Base-by-base conservation (phyloP, 352 stramenopile genomes). In the Saprolegnia diclina region DNA sequence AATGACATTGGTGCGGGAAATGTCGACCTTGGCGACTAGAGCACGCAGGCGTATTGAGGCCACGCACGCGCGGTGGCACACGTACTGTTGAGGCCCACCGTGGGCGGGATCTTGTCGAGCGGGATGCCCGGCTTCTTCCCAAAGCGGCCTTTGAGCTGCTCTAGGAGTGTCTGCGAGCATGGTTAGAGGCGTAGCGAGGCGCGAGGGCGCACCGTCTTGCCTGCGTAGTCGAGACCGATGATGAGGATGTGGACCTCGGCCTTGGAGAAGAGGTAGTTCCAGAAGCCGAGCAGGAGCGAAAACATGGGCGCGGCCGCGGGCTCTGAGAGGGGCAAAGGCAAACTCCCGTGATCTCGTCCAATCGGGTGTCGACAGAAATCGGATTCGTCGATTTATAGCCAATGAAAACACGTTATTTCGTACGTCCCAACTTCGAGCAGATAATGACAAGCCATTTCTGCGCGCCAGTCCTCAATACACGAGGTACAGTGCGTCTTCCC, bases 181-280 rank as follows among this genome's bases (percentile, higher is more conserved):
- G 37, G 56, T 48, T 26, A 38, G 14, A 55, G 11, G 4, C 9
- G 19, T 16, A 13, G 22, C 13, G 9, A 29, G 26, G 7, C 14
- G 24, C 37, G 83, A 74, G 74, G 79, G 85, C 80, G 78, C 89
- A 92, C 84, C 73, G 91, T 97, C 85, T 97, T 97, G 67, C 91
- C 91, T 50, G 91, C 89, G 71, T 97, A 85, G 72, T 97, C 91
- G 67, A 97, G 81, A 37, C 91, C 91, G 48, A 97, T 85, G 70
- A 97, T 96, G 42, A 97, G 82, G 55, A 97, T 73, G 77, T 96
- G 89, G 55, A 96, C 79, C 76, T 97, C 88, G 32, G 82, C 84
- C 71, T 92, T 94, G 46, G 81, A 83, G 73, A 94, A 94, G 61
- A 94, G 79, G 78, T 89, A 94, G 56, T 76, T 73, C 83, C 83